Base-by-base conservation (phyloP, 345 rosid genomes). In the Dipteronia dyeriana region DNA sequence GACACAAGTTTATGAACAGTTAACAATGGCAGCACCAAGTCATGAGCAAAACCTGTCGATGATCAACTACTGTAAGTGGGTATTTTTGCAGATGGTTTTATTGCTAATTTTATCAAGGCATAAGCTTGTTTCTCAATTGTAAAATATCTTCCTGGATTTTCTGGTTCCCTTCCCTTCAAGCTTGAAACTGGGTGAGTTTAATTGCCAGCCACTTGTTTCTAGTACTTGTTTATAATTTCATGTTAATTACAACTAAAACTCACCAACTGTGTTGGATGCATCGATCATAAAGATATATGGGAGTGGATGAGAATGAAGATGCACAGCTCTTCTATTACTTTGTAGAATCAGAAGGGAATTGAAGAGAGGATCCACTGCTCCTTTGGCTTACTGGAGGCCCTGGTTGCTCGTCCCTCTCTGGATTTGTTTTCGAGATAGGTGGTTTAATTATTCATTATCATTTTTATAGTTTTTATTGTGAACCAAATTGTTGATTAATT, bases 111-210 rank as follows among this genome's bases (percentile, higher is more conserved):
- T 70, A 39, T 25, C 8, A 25, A 29, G 67, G 12, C 34, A 71
- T 47, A 9, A 7, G 60, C 7, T 26, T 49, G 4, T 11, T 19
- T 57, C 34, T 31, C 34, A 31, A 31, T 3, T 61, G 6, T 2
- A 43, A 45, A 29, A 20, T 39, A 62, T 74, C 85, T 88, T 20
- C 90, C 91, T 72, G 87, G 87, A 22, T 88, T 85, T 72, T 66
- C 76, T 17, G 85, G 78, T 9, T 66, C 80, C 19, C 90, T 88
- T 84, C 88, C 87, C 19, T 88, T 88, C 80, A 79, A 85, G 74
- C 87, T 88, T 49, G 86, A 88, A 81, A 87, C 90, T 4, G 91
- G 38, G 6, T 34, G 38, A 34, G 38, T 6, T 4, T 34, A 31
- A 3, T 31, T 31, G 34, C 34, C 34, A 31, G 38, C 38, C 38